Evolutionary conservation across 2,329 filamentous ascomycete genomes (phyloP).

Genomic region (Diplodia corticola): DNA sequence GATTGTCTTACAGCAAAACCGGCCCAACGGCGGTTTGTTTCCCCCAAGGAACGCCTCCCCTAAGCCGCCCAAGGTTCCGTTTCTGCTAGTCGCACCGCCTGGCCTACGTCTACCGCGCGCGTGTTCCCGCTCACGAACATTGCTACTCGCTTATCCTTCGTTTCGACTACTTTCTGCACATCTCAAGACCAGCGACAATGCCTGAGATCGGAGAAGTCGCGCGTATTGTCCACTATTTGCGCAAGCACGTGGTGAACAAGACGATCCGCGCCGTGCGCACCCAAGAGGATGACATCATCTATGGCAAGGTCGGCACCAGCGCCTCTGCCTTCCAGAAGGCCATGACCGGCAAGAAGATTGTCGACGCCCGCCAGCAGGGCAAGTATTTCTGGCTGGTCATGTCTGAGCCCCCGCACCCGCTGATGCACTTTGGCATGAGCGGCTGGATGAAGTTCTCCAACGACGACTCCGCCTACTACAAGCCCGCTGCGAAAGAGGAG

Average conservation of each 20-base stretch:
- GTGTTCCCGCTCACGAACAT: no score
- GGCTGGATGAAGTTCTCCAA: slow-evolving; percentile 88
- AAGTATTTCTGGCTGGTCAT: slow-evolving; percentile 96
- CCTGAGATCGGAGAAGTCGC: slow-evolving; percentile 63
- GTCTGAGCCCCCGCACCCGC: slow-evolving; percentile 74
- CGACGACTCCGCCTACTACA: slow-evolving; percentile 78
- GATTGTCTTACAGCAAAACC: no score
- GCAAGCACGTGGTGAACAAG: slow-evolving; percentile 80
- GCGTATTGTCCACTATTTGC: slow-evolving; percentile 82
- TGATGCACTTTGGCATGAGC: slow-evolving; percentile 78
- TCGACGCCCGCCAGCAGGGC: slow-evolving; percentile 77
- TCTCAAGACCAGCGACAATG: background rate
- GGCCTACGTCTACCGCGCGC: background rate
- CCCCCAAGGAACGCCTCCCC: no score
- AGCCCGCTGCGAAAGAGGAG: slow-evolving; percentile 57
- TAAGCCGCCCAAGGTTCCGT: no score
- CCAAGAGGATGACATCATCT: slow-evolving; percentile 79
- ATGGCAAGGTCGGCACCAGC: slow-evolving; percentile 84
- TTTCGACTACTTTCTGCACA: background rate
- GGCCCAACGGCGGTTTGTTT: no score
- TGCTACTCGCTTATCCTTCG: background rate
- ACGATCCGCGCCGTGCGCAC: slow-evolving; percentile 69
- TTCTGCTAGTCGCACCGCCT: no score
- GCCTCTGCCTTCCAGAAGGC: slow-evolving; percentile 72
- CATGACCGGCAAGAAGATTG: slow-evolving; percentile 71